Evolutionary conservation across 139 green algal species (phyloP), one percentile per base, ranked within the genome.

Genomic region (Trebouxia sp.): DNA sequence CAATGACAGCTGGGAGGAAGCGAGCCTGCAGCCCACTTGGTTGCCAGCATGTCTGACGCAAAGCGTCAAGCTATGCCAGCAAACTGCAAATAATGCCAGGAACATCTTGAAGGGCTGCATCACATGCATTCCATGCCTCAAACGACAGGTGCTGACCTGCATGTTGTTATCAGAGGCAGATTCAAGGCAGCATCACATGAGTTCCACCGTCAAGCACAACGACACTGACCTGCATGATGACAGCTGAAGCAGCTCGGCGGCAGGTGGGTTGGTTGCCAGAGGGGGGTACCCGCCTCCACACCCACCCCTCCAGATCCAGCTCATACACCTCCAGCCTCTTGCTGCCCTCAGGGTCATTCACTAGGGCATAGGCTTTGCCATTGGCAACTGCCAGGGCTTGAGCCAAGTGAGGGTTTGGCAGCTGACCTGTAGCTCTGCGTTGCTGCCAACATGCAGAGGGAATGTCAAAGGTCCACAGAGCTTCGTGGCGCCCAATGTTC

Each of bases 401-500:
- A n/a, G 32, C 62, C 62, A 72, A 14, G 43, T 72, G 62, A 28
- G 62, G 62, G 9, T 72, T 35, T 72, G 69, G 69, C 26, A 77
- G 11, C 14, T 56, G 9, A 32, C 69, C 69, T 41, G 69, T 39
- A 5, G 69, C n/a, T 5, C 22, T 3, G 7, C 41, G 43, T 15
- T 53, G 41, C n/a, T 17, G 26, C 69, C 69, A 77, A 9, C n/a
- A 24, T 22, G 39, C 35, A 30, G 26, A 5, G 24, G 12, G 38
- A 26, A 53, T 77, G n/a, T 51, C n/a, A 39, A 77, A 77, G 1
- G n/a, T 77, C 69, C 69, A 77, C 20, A 77, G 41, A 10, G 69
- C 69, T 17, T 77, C 69, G 12, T 72, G 62, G 8, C 32, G 62
- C 11, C 62, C 62, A 30, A 72, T 72, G 32, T 72, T 72, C 62